Evolutionary conservation across 495 filamentous ascomycete genomes (phyloP).

Genomic region (Parathielavia hyrcaniae): DNA sequence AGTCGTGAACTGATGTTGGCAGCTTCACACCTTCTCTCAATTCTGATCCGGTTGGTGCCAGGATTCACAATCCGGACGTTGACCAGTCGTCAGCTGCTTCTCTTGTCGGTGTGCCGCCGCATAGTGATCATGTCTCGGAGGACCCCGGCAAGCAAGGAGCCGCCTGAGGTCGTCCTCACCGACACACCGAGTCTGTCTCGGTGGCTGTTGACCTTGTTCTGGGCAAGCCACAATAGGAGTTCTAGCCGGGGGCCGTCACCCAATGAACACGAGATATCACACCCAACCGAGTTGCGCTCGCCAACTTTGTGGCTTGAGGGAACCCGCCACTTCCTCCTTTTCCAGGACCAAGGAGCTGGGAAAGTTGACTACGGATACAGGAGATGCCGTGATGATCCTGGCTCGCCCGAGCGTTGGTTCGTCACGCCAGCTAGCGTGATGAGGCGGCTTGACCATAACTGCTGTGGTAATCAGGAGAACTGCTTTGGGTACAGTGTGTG

Average conservation of each 20-base stretch:
- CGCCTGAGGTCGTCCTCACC: background rate
- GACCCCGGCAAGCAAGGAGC: background rate
- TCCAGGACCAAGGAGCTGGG: constrained; percentile 15
- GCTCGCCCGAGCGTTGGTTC: constrained; percentile 6
- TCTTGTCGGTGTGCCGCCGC: background rate
- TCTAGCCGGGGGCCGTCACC: background rate
- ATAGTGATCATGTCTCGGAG: background rate
- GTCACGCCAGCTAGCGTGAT: constrained; percentile 6
- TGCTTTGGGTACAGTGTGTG: background rate
- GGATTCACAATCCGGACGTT: background rate
- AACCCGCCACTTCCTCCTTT: background rate
- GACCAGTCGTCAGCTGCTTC: constrained; percentile 1
- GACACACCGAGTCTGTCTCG: background rate
- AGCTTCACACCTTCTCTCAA: constrained; percentile 4
- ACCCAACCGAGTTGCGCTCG: background rate
- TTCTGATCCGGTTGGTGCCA: background rate
- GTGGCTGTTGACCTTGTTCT: background rate
- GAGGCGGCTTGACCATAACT: constrained; percentile 5
- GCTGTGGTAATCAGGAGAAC: too few relatives aligned
- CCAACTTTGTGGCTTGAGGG: background rate
- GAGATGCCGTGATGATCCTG: background rate
- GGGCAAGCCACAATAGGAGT: background rate
- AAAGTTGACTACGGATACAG: too few relatives aligned
- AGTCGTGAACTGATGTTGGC: too few relatives aligned
- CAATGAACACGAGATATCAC: background rate